Conservation (phyloP, 2,329 filamentous ascomycete genomes). For the Aspergillus sp. region DNA sequence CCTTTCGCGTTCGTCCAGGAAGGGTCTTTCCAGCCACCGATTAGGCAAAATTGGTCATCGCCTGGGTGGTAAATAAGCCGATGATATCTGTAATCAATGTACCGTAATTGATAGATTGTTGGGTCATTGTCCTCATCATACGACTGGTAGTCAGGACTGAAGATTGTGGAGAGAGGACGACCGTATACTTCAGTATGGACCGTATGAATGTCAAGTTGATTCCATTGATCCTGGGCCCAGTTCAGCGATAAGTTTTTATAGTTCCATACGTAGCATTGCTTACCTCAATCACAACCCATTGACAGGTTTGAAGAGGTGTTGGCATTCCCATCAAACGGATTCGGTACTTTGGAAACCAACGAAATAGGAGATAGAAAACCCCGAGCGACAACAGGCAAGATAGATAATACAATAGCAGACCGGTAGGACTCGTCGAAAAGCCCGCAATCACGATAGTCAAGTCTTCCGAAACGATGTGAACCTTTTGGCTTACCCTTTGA, state of each 20-base stretch:
- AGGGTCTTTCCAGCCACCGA: conserved; percentile 92
- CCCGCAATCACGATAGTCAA: conserved; percentile 91
- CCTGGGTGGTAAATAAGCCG: conserved; percentile 87
- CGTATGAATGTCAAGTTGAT: conserved; percentile 77
- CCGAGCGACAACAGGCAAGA: conserved; percentile 75
- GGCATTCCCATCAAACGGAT: conserved; percentile 72
- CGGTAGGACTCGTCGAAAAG: conserved; percentile 74
- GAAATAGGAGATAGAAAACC: conserved; percentile 77
- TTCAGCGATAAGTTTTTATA: conserved; percentile 27
- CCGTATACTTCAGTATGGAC: conserved; percentile 63
- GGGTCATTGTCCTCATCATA: conserved; percentile 72
- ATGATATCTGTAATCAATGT: conserved; percentile 90
- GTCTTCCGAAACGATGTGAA: conserved; percentile 91
- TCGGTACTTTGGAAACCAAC: conserved; percentile 89
- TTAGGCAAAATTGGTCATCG: conserved; percentile 83
- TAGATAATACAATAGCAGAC: conserved; percentile 67
- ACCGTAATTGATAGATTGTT: conserved; percentile 71
- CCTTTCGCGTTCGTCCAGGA: conserved; percentile 76
- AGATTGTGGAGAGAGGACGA: conserved; percentile 64
- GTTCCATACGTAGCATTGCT: conserved; percentile 28
- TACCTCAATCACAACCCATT: conserved; percentile 90
- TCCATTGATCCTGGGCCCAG: conserved; percentile 78
- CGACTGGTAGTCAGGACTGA: conserved; percentile 55
- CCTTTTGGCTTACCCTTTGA: conserved; percentile 77
- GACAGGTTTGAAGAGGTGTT: conserved; percentile 69